Percentiles rank a stretch among this genome's conserved stretches.
phyloP scores from a whole-genome alignment of 352 stramenopile species.

The Phytopythium boreale region DNA sequence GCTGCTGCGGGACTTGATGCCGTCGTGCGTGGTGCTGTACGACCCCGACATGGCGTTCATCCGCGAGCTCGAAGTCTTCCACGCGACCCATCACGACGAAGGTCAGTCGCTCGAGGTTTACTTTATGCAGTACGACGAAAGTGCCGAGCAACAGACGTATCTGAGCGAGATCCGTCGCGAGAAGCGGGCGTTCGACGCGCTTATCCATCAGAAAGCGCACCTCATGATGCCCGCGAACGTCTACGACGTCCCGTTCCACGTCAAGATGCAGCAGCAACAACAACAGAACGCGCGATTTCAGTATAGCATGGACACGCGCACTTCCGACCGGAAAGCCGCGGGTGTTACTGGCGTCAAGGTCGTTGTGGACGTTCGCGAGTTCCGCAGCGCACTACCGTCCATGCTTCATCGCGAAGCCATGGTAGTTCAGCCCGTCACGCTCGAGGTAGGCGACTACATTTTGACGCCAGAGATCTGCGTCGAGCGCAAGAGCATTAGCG shows the following conservation, averaged over 20 bases:
- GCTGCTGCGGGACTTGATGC: slow-evolving; percentile 89
- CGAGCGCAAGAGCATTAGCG: slow-evolving; percentile 94
- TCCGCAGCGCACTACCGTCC: slow-evolving; percentile 93
- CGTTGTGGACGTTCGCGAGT: slow-evolving; percentile 97
- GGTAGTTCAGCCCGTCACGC: slow-evolving; percentile 91
- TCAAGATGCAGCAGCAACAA: slow-evolving; percentile 62
- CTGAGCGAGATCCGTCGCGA: slow-evolving; percentile 93
- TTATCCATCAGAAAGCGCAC: slow-evolving; percentile 95
- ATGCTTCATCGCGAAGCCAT: slow-evolving; percentile 96
- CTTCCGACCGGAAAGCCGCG: slow-evolving; percentile 44
- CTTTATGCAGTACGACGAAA: slow-evolving; percentile 96
- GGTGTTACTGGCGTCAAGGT: slow-evolving; percentile 55
- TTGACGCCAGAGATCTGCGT: slow-evolving; percentile 97
- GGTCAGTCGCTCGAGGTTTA: slow-evolving; percentile 80
- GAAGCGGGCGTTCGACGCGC: slow-evolving; percentile 94
- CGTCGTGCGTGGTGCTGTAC: slow-evolving; percentile 92
- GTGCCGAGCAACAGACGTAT: slow-evolving; percentile 95
- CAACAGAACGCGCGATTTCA: slow-evolving; percentile 16
- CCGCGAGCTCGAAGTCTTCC: slow-evolving; percentile 93
- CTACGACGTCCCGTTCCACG: slow-evolving; percentile 76
- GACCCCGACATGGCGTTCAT: slow-evolving; percentile 95
- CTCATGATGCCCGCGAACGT: slow-evolving; percentile 89
- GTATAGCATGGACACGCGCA: slow-evolving; percentile 86
- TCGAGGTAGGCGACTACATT: slow-evolving; percentile 98
- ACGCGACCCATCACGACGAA: slow-evolving; percentile 42